These are phyloP conservation scores for Trichoderma sp. DNA, from an alignment of 2,329 filamentous ascomycete genomes.

Conservation along the genomic window DNA sequence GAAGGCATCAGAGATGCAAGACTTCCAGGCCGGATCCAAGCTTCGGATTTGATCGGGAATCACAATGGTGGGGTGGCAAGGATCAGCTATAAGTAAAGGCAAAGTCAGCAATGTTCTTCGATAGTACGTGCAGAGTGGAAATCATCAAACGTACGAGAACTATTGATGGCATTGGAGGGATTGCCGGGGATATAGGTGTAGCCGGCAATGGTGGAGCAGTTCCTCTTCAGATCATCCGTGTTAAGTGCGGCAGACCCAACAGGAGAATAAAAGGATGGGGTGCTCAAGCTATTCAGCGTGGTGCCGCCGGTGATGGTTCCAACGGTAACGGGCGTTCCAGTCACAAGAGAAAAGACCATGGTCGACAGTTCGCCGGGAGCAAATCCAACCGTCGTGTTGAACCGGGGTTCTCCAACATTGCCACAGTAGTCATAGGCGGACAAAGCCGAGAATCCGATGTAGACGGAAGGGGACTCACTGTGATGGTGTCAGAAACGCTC, in stretches of 20 bases:
- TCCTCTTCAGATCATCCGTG: constrained; percentile 14
- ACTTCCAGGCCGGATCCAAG: constrained; percentile 18
- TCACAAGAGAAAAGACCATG: neutral
- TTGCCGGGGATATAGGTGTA: constrained; percentile 17
- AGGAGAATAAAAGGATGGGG: neutral
- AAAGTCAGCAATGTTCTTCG: neutral
- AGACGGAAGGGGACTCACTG: constrained; percentile 18
- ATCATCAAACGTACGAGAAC: constrained; percentile 12
- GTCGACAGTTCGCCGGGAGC: constrained; percentile 15
- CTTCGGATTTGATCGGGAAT: constrained; percentile 15
- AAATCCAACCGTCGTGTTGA: constrained; percentile 19
- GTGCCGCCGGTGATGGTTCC: neutral
- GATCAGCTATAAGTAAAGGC: constrained; percentile 7
- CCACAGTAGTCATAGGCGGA: constrained; percentile 19
- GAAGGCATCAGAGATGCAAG: constrained; percentile 15
- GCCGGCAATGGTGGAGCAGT: constrained; percentile 19
- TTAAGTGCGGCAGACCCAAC: constrained; percentile 14
- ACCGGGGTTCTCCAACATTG: neutral
- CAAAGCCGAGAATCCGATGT: constrained; percentile 19
- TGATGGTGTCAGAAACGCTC: neutral
- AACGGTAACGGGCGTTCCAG: neutral
- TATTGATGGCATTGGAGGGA: neutral
- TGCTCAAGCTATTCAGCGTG: neutral
- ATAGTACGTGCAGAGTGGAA: neutral
- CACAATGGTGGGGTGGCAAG: constrained; percentile 22